phyloP scores from a whole-genome alignment of 179 eudicot genomes.

The Beta macrorhiza region DNA sequence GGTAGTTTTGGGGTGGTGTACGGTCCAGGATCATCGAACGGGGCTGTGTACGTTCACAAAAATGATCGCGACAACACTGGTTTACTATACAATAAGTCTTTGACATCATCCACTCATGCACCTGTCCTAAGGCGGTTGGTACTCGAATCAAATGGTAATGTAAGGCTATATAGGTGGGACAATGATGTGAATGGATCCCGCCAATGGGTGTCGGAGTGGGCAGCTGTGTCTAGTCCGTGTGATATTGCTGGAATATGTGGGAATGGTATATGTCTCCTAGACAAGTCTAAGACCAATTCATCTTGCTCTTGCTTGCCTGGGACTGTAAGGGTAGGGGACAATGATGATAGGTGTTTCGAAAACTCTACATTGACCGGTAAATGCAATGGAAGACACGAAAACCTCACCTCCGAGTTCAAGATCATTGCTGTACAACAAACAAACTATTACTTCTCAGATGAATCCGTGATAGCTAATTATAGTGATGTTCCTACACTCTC shows the following conservation, averaged over 20 bases:
- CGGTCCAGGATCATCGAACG: constrained; percentile 55
- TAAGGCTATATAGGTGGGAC: constrained; percentile 71
- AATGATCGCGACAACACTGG: constrained; percentile 61
- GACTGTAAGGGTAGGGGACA: constrained; percentile 30
- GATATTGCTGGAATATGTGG: constrained; percentile 86
- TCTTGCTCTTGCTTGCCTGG: constrained; percentile 77
- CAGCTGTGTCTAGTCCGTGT: constrained; percentile 84
- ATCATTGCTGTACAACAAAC: constrained; percentile 55
- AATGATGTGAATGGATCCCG: constrained; percentile 69
- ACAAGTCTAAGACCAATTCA: constrained; percentile 59
- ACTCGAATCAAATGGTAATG: constrained; percentile 66
- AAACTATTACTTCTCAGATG: constrained; percentile 57
- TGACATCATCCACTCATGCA: constrained; percentile 22
- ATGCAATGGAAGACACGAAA: constrained; percentile 45
- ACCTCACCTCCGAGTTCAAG: constrained; percentile 47
- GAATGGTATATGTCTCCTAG: constrained; percentile 72
- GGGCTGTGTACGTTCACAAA: constrained; percentile 88
- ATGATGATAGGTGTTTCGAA: constrained; percentile 41
- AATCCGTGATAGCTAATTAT: constrained; percentile 72
- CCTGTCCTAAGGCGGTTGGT: constrained; percentile 46
- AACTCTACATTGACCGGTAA: constrained; percentile 61
- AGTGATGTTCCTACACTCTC: constrained; percentile 55
- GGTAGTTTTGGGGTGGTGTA: constrained; percentile 91
- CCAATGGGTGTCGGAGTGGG: constrained; percentile 93
- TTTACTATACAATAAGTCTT: constrained; percentile 31